A percentile compares a stretch with the other conserved stretches of the same genome.
These are phyloP conservation scores for Arthrobotrys pseudoclavata DNA, from an alignment of 2,329 filamentous ascomycete genomes.

Conservation along the genomic window DNA sequence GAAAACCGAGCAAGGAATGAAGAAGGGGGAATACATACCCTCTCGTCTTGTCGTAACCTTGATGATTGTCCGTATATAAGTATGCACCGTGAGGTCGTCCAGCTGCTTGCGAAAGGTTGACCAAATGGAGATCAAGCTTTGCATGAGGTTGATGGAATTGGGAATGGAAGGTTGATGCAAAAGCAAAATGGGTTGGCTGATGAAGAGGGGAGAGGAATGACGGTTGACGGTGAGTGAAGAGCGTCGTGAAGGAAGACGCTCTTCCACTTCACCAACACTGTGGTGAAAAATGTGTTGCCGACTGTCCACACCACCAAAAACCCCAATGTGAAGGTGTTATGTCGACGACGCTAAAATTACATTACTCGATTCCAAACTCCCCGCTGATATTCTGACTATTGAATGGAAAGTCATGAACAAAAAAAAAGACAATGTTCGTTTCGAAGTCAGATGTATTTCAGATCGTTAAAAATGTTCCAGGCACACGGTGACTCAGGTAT, in stretches of 20 bases:
- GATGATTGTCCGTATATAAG: not conserved
- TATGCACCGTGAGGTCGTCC: not conserved
- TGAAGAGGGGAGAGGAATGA: slow-evolving; percentile 3
- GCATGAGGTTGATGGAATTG: slow-evolving; percentile 7
- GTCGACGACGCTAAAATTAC: slow-evolving; percentile 3
- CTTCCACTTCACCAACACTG: not conserved
- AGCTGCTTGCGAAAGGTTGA: not conserved
- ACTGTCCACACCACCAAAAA: slow-evolving; percentile 7
- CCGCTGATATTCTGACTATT: slow-evolving; percentile 20
- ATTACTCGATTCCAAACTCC: slow-evolving; percentile 15
- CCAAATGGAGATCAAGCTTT: slow-evolving; percentile 9
- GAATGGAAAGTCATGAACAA: slow-evolving; percentile 15
- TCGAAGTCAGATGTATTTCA: slow-evolving; percentile 10
- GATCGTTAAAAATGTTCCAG: slow-evolving; percentile 4
- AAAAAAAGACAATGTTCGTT: not conserved
- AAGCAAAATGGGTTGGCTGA: not conserved
- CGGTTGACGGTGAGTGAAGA: not conserved
- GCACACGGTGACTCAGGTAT: slow-evolving; percentile 21
- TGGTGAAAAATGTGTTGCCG: slow-evolving; percentile 50
- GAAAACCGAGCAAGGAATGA: not conserved
- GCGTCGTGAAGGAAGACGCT: not conserved
- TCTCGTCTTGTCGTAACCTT: not conserved
- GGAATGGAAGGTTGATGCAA: slow-evolving; percentile 13
- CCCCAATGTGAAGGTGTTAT: not conserved
- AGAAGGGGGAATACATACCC: not conserved